These are phyloP conservation scores for Graphilbum ipis-grandicollis DNA, from an alignment of 2,329 filamentous ascomycete species.

Conservation along the genomic window DNA sequence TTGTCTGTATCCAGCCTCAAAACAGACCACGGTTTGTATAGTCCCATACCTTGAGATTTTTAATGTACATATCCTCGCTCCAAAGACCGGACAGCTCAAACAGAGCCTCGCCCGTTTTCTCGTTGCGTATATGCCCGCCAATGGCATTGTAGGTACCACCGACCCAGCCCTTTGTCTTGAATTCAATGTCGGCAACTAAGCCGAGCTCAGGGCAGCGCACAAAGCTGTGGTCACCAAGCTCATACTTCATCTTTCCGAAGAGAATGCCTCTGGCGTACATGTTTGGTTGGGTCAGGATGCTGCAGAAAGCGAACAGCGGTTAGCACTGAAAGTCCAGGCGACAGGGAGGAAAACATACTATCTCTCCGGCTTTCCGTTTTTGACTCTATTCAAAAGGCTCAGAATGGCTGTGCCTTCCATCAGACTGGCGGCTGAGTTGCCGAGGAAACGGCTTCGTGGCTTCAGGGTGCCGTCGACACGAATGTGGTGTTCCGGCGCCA, in stretches of 20 bases:
- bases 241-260: slow-evolving; percentile 99
- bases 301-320: slow-evolving; percentile 17
- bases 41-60: slow-evolving; percentile 50
- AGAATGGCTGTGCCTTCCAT: slow-evolving; percentile 95
- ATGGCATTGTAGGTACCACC: slow-evolving; percentile 94
- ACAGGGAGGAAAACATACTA: slow-evolving; percentile 44
- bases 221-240: slow-evolving; percentile 89
- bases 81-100: slow-evolving; percentile 85
- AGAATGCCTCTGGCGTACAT: slow-evolving; percentile 97
- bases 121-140: slow-evolving; percentile 76
- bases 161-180: slow-evolving; percentile 97
- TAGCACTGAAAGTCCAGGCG: not conserved
- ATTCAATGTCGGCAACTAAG: slow-evolving; percentile 80
- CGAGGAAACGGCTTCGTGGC: slow-evolving; percentile 83
- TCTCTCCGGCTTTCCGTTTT: slow-evolving; percentile 54
- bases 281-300: slow-evolving; percentile 89
- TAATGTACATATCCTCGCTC: slow-evolving; percentile 91
- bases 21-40: no score
- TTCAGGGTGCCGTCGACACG: slow-evolving; percentile 92
- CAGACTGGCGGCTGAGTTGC: slow-evolving; percentile 91
- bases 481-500: slow-evolving; percentile 85
- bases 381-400: slow-evolving; percentile 61
- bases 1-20: no score
- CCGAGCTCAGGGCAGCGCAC: slow-evolving; percentile 81
- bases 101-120: slow-evolving; percentile 69